Percentiles rank a stretch among this genome's conserved stretches.
These are phyloP conservation scores for Yarrowia bubula DNA, from an alignment of 805 yeast genomes.

Conservation along the genomic window DNA sequence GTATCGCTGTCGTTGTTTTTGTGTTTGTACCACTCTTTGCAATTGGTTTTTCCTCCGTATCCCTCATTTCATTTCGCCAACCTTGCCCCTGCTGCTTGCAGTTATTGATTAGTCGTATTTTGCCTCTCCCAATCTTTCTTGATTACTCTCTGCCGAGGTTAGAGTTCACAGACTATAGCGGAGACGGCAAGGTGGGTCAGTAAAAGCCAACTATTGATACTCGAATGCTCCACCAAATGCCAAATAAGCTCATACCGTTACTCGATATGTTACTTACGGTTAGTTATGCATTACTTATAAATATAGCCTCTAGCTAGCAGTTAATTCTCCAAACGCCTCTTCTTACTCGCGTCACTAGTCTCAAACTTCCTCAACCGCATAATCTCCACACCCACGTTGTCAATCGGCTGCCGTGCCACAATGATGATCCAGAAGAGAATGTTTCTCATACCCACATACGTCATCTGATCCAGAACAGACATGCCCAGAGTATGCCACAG, in stretches of 20 bases:
- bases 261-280: no score
- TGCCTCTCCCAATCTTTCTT: slow-evolving; percentile 4
- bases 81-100: not conserved
- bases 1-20: not conserved
- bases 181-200: no score
- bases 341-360: not conserved
- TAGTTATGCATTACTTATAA: no score
- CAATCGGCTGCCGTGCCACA: not conserved
- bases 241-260: no score
- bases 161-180: not conserved
- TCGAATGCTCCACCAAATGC: no score
- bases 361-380: not conserved
- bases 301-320: no score
- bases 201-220: no score
- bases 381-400: not conserved
- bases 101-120: slow-evolving; percentile 1
- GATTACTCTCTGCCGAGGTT: not conserved
- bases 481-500: not conserved
- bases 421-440: slow-evolving; percentile 3
- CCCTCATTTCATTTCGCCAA: not conserved
- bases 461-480: not conserved
- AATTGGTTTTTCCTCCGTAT: not conserved
- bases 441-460: slow-evolving; percentile 10
- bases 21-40: not conserved
- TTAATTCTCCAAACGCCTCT: not conserved